These are phyloP conservation scores for Candida saitoana DNA, from an alignment of 805 yeast species.

Conservation along the genomic window DNA sequence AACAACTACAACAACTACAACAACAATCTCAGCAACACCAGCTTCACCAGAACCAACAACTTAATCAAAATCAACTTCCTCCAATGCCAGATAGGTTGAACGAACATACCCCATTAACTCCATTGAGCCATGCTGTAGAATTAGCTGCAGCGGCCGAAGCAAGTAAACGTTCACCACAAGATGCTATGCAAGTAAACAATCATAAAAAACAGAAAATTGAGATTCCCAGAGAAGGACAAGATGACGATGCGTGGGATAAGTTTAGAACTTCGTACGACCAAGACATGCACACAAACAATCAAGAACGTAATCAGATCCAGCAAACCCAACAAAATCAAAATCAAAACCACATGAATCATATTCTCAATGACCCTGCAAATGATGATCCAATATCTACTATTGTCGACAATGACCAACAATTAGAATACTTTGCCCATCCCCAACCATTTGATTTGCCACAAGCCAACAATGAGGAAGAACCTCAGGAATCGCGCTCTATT, in stretches of 20 bases:
- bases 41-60: neutral
- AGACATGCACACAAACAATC: neutral
- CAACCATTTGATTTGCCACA: conserved; percentile 11
- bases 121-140: conserved; percentile 40
- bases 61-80: conserved; percentile 1
- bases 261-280: conserved; percentile 36
- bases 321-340: conserved; percentile 53
- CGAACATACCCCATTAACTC: conserved; percentile 24
- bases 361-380: neutral
- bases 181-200: neutral
- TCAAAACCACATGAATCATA: neutral
- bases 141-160: conserved; percentile 32
- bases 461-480: conserved; percentile 10
- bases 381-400: neutral
- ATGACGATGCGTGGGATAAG: conserved; percentile 72
- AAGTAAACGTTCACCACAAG: conserved; percentile 3
- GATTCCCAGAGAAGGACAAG: conserved; percentile 46
- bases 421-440: conserved; percentile 29
- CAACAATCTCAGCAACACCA: conserved; percentile 2
- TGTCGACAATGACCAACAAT: conserved; percentile 1
- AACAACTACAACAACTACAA: conserved; percentile 8
- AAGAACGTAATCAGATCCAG: conserved; percentile 10
- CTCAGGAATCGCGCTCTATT: conserved; percentile 2
- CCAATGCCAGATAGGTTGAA: conserved; percentile 6
- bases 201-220: conserved; percentile 9